Percentiles rank a stretch among this genome's conserved stretches.
Evolutionary conservation across 2,329 filamentous ascomycete genomes (phyloP).

Genomic region (Aspergillus costaricaensis): DNA sequence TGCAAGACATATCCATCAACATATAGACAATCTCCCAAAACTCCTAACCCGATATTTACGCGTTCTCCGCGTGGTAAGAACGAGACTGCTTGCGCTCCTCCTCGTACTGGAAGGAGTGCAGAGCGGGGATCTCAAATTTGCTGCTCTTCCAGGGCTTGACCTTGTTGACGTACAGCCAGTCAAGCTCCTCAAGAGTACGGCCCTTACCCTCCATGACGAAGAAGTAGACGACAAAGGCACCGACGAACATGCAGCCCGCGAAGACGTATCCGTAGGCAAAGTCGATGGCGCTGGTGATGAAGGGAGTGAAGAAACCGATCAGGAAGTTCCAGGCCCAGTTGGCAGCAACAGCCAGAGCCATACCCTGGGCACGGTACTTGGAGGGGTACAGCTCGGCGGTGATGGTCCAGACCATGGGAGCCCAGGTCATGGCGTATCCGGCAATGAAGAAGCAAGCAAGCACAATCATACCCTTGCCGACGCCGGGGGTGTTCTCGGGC

Average conservation of each 20-base stretch:
- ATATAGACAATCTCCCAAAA: not conserved
- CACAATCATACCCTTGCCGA: conserved; percentile 69
- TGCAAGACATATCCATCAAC: not conserved
- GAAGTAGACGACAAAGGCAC: conserved; percentile 66
- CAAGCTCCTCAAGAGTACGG: conserved; percentile 71
- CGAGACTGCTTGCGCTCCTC: conserved; percentile 27
- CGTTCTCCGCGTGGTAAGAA: conserved; percentile 32
- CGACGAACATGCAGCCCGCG: conserved; percentile 68
- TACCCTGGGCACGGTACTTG: conserved; percentile 67
- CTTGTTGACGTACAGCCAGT: conserved; percentile 68
- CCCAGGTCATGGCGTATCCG: conserved; percentile 67
- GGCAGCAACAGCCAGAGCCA: conserved; percentile 75
- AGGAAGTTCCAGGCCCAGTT: conserved; percentile 78
- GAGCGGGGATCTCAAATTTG: conserved; percentile 43
- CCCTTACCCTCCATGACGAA: conserved; percentile 74
- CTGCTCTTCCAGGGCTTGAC: conserved; percentile 63
- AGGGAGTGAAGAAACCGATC: conserved; percentile 74
- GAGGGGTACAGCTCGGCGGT: conserved; percentile 47
- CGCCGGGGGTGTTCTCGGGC: conserved; percentile 47
- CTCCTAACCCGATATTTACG: conserved; percentile 14
- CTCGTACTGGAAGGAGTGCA: conserved; percentile 19
- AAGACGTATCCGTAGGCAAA: conserved; percentile 78
- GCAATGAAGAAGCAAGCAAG: conserved; percentile 72
- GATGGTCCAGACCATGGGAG: conserved; percentile 58
- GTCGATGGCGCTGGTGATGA: conserved; percentile 70